Conservation (phyloP, 1,284 basidiomycete genomes). For the Phlebopus sp. region DNA sequence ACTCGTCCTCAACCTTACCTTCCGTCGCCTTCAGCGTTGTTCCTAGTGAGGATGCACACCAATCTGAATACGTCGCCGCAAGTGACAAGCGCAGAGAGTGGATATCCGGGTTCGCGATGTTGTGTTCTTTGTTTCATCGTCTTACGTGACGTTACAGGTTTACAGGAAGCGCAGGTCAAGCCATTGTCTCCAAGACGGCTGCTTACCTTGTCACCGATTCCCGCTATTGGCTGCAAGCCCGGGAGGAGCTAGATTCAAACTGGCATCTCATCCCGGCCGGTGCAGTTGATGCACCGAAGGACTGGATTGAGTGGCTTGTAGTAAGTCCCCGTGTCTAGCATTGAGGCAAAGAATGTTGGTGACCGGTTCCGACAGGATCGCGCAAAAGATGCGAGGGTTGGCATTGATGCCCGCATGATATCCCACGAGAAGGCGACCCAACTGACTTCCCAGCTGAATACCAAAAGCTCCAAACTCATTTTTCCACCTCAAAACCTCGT, state of each 20-base stretch:
- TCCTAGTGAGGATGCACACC: constrained; percentile 86
- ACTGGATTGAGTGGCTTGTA: constrained; percentile 79
- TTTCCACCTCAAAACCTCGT: constrained; percentile 81
- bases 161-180: constrained; percentile 82
- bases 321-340: constrained; percentile 35
- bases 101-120: constrained; percentile 68
- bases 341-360: not conserved
- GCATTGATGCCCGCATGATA: constrained; percentile 88
- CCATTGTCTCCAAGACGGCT: constrained; percentile 64
- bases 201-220: constrained; percentile 85
- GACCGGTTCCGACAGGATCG: constrained; percentile 40
- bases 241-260: constrained; percentile 69
- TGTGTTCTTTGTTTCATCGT: not conserved
- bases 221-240: constrained; percentile 87
- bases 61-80: constrained; percentile 81
- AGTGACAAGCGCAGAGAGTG: constrained; percentile 82
- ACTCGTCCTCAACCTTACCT: constrained; percentile 8
- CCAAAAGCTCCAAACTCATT: constrained; percentile 58
- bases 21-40: constrained; percentile 48
- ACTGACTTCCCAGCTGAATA: constrained; percentile 54
- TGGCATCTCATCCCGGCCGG: constrained; percentile 80
- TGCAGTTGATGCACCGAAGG: constrained; percentile 50
- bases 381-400: constrained; percentile 60
- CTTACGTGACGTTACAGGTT: constrained; percentile 52
- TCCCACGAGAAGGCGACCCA: constrained; percentile 68